Evolutionary conservation across 176 grass and related monocot genomes (phyloP), one percentile per base, ranked within the genome.

Genomic region (Hyparrhenia diplandra): DNA sequence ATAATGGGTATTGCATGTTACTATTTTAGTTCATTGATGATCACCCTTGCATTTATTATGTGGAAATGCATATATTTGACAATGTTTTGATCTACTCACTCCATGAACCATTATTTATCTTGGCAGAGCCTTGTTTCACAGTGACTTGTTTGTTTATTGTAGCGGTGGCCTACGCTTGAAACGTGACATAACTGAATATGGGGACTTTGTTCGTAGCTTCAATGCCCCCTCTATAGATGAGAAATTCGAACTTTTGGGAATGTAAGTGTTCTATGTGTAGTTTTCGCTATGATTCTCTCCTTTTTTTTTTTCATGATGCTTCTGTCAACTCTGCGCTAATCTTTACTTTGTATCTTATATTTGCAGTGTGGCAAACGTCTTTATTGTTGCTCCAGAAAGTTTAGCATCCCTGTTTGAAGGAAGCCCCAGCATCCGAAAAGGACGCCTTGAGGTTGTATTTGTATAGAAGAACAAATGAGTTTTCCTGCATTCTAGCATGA

Each of bases 171-270:
- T 99, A 64, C 85, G 96, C 57, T 75, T 99, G 84, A 99, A 99
- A 79, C 96, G 96, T 93, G 96, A 99, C 73, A 99, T 99, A 75
- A 99, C 96, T 7, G 96, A 99, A 61, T 99, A 99, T 54, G 96
- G 96, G 46, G 96, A 99, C 64, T 99, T 99, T 78, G 90, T 99
- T 76, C 96, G 96, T 59, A 93, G 96, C 85, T 99, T 99, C 71
- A 99, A 85, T 80, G 88, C 92, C 23, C 96, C 96, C 8, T 93
- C 96, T 20, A 90, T 99, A 82, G 96, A 99, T 63, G 96, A 99
- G 83, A 99, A 95, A 73, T 99, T 99, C 66, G 96, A 99, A 91
- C 84, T 85, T 10, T 87, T 95, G 89, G 93, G 96, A 90, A 99
- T 99, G 96, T 99, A 91, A 84, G 90, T 86, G 8, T 75, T n/a